These are phyloP conservation scores for Pseudogymnoascus sp. DNA, from an alignment of 2,329 filamentous ascomycete species.

Conservation along the genomic window DNA sequence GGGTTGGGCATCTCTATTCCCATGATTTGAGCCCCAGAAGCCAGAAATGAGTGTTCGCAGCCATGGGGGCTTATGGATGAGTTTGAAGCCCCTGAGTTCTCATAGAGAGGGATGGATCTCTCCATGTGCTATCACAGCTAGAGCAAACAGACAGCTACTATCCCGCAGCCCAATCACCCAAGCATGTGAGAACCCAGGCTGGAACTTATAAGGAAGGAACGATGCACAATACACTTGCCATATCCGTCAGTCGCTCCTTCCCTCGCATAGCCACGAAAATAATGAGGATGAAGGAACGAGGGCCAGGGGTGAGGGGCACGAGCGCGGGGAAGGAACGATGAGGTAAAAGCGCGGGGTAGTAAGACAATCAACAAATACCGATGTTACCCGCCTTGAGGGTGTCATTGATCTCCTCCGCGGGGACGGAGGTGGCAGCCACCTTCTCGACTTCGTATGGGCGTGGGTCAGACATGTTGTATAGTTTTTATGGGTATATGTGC, in stretches of 20 bases:
- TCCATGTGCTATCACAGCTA: neutral
- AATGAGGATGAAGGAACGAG: neutral
- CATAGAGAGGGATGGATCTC: neutral
- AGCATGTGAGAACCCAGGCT: neutral
- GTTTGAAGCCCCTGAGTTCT: neutral
- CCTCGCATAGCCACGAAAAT: neutral
- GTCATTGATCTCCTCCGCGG: constrained; percentile 50
- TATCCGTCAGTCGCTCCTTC: neutral
- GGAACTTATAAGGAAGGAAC: neutral
- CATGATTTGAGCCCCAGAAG: neutral
- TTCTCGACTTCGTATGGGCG: constrained; percentile 46
- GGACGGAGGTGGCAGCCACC: constrained; percentile 42
- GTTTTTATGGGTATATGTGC: neutral
- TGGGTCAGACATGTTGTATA: neutral
- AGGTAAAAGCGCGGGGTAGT: neutral
- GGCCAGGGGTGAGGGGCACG: too few species aligned
- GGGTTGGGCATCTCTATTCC: neutral
- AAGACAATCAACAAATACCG: constrained; percentile 38
- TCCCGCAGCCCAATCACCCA: neutral
- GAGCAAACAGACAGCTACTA: neutral
- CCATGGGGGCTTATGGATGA: neutral
- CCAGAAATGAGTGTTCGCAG: neutral
- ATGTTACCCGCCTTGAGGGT: constrained; percentile 56
- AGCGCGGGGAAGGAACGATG: neutral
- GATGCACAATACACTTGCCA: neutral